These are phyloP conservation scores for Fusarium sp. DNA, from an alignment of 2,329 filamentous ascomycete species.

Conservation along the genomic window DNA sequence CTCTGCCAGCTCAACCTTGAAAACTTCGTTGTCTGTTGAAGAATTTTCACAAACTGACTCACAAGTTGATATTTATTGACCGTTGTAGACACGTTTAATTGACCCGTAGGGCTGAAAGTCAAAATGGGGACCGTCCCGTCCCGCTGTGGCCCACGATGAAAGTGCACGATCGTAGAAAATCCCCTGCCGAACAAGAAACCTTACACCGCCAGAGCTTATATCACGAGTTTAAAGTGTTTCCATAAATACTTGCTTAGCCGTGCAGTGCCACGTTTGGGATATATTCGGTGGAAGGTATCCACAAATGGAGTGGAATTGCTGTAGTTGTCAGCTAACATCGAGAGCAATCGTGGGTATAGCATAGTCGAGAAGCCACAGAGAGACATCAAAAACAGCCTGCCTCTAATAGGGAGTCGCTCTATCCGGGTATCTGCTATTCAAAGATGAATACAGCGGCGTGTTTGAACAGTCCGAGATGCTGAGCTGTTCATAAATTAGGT, in stretches of 20 bases:
- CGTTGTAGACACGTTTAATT: not conserved
- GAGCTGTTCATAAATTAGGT: too few species aligned
- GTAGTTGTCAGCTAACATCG: not conserved
- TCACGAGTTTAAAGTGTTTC: constrained; percentile 13
- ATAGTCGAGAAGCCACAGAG: not conserved
- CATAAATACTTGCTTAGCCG: constrained; percentile 1
- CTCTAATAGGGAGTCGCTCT: too few species aligned
- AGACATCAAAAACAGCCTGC: not conserved
- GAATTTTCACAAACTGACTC: constrained; percentile 13
- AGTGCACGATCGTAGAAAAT: not conserved
- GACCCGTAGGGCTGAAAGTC: constrained; percentile 23
- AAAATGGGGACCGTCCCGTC: constrained; percentile 14
- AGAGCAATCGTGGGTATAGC: not conserved
- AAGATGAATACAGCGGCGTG: too few species aligned
- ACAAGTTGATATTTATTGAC: not conserved
- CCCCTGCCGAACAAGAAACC: constrained; percentile 17
- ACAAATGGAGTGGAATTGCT: not conserved
- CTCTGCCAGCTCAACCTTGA: constrained; percentile 5
- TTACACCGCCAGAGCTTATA: constrained; percentile 28
- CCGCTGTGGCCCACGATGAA: constrained; percentile 19
- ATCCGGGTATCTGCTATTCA: too few species aligned
- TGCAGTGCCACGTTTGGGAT: constrained; percentile 12
- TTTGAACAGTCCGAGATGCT: too few species aligned
- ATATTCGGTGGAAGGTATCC: constrained; percentile 3
- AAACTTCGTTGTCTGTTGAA: not conserved